Base-by-base conservation (phyloP, 108 stramenopile genomes). In the Skeletonema menzelii region DNA sequence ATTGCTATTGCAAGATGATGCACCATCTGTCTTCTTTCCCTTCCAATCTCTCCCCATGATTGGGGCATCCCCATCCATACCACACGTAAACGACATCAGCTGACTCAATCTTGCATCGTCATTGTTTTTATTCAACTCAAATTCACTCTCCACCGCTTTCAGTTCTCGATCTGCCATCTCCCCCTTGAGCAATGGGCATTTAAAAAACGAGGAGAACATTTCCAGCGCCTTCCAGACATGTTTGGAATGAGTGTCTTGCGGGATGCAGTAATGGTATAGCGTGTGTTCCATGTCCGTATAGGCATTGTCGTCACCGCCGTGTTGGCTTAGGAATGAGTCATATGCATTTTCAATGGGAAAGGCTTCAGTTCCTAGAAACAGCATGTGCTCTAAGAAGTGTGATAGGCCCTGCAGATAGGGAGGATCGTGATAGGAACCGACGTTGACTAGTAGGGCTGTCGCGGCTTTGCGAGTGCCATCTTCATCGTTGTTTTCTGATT, bases 81-180 rank as follows among this genome's bases (percentile, higher is more conserved):
- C 86, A 67, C 80, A 86, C 3, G 92, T 92, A 59, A 85, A 83
- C 42, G 83, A 70, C 85, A 89, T 72, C 3, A 97, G 62, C 63
- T 95, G 92, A 55, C 83, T 75, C 59, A 87, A 22, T n/a, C 97
- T 70, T 53, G 69, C 82, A 14, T 77, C 70, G 77, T 98, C 97
- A 59, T 76, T 85, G 55, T 86, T 87, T 56, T 87, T 90, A 75
- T 82, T 86, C 60, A 96, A 84, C 59, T 95, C 86, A 84, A 97
- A 98, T 63, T 98, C 94, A 46, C 95, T 90, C 87, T 99, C 98
- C 34, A 99, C 95, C n/a, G 97, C 95, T 63, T 97, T 87, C 46
- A 99, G 67, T 80, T 99, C 99, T 40, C 98, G 83, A 28, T 85
- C 97, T 7, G 94, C 92, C 56, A 84, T 80, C n/a, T 80, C 84